Evolutionary conservation across 805 yeast genomes (phyloP).

Genomic region (Sugiyamaella lignohabitans): DNA sequence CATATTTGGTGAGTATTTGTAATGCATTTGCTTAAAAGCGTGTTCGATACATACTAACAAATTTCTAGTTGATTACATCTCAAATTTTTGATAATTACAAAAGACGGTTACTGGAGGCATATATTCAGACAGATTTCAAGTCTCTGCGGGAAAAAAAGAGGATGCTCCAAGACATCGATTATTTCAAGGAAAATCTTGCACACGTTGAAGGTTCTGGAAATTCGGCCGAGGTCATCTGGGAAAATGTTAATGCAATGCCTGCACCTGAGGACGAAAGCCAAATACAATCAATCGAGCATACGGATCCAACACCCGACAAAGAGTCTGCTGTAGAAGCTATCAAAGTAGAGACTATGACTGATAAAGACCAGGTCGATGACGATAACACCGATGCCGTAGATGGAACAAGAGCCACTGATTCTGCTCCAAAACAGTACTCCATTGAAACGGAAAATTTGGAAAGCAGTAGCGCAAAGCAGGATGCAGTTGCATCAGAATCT

Average conservation of each 20-base stretch:
- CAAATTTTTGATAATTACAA: slow-evolving; percentile 48
- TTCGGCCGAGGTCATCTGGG: slow-evolving; percentile 17
- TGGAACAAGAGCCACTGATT: not conserved
- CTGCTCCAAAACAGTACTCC: not conserved
- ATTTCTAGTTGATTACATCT: slow-evolving; percentile 26
- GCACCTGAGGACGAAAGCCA: slow-evolving; percentile 18
- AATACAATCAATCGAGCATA: not conserved
- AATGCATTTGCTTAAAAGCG: not conserved
- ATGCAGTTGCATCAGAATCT: not conserved
- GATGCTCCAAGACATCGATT: slow-evolving; percentile 54
- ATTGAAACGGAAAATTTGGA: not conserved
- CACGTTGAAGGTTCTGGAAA: slow-evolving; percentile 37
- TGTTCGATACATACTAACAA: slow-evolving; percentile 7
- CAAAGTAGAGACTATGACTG: not conserved
- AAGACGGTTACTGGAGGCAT: slow-evolving; percentile 46
- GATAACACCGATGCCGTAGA: not conserved
- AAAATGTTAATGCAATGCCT: slow-evolving; percentile 17
- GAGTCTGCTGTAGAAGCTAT: not conserved
- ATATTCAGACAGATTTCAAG: slow-evolving; percentile 36
- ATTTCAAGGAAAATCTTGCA: slow-evolving; percentile 53
- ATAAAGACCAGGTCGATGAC: not conserved
- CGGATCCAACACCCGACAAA: not conserved
- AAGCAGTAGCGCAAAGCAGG: not conserved
- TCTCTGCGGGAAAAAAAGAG: slow-evolving; percentile 34
- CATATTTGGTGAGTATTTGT: slow-evolving; percentile 20